Evolutionary conservation across 768 basidiomycete genomes (phyloP).

Genomic region (Guyanaporus albipodus): DNA sequence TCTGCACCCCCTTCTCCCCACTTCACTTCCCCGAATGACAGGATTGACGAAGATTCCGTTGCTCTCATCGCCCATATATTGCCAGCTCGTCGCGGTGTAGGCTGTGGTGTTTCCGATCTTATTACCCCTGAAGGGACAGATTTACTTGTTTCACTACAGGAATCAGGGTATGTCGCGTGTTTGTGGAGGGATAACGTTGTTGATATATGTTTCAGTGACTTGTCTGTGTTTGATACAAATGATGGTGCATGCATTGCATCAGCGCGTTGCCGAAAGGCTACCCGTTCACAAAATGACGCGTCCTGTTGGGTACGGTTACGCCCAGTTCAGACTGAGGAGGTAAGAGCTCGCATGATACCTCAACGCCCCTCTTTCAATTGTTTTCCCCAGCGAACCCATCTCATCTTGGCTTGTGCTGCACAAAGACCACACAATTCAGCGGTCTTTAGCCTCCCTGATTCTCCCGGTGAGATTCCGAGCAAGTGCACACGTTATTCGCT

Average conservation of each 20-base stretch:
- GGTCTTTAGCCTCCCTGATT: constrained; percentile 20
- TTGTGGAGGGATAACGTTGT: background rate
- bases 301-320: constrained; percentile 23
- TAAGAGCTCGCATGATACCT: background rate
- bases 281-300: constrained; percentile 2
- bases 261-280: constrained; percentile 8
- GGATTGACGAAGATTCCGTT: constrained; percentile 15
- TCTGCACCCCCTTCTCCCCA: constrained; percentile 37
- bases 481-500: constrained; percentile 17
- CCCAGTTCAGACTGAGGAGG: constrained; percentile 21
- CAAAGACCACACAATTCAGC: constrained; percentile 21
- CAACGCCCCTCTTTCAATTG: background rate
- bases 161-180: constrained; percentile 52
- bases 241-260: constrained; percentile 44
- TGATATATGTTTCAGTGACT: constrained; percentile 36
- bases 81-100: constrained; percentile 40
- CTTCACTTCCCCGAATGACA: constrained; percentile 9
- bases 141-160: constrained; percentile 52
- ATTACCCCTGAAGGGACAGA: constrained; percentile 39
- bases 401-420: constrained; percentile 47
- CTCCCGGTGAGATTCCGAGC: constrained; percentile 2
- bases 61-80: constrained; percentile 37
- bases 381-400: constrained; percentile 12
- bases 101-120: constrained; percentile 44
- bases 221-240: constrained; percentile 49